phyloP scores from a whole-genome alignment of 805 yeast genomes.

The Komagataella pastoris region DNA sequence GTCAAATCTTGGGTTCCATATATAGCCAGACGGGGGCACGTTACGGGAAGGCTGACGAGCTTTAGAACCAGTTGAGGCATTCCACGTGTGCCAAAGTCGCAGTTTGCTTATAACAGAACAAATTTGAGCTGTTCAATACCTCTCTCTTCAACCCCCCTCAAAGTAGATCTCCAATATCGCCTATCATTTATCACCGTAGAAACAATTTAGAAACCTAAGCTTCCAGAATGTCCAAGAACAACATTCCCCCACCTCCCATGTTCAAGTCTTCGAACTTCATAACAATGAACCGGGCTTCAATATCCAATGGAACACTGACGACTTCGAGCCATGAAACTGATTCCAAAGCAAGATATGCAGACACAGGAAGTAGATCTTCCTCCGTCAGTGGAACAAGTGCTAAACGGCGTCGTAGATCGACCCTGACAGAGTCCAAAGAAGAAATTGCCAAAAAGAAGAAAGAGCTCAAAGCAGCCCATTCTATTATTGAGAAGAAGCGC shows the following conservation, averaged over 20 bases:
- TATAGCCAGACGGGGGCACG: background rate
- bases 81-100: background rate
- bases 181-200: background rate
- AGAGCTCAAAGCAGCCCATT: conserved; percentile 48
- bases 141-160: background rate
- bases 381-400: background rate
- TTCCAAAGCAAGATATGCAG: background rate
- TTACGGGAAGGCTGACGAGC: background rate
- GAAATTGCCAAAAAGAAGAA: conserved; percentile 26
- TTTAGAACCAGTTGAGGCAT: background rate
- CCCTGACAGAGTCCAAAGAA: conserved; percentile 11
- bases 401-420: conserved; percentile 11
- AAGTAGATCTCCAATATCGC: background rate
- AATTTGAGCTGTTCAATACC: background rate
- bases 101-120: background rate
- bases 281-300: background rate
- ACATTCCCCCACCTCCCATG: background rate
- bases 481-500: conserved; percentile 69
- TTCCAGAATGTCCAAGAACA: background rate
- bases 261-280: background rate
- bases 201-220: background rate
- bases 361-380: background rate
- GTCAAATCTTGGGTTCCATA: background rate
- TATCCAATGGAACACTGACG: background rate
- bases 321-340: background rate